phyloP scores from a whole-genome alignment of 371 early-diverging fungal genomes.

The Haplosporangium sp. region DNA sequence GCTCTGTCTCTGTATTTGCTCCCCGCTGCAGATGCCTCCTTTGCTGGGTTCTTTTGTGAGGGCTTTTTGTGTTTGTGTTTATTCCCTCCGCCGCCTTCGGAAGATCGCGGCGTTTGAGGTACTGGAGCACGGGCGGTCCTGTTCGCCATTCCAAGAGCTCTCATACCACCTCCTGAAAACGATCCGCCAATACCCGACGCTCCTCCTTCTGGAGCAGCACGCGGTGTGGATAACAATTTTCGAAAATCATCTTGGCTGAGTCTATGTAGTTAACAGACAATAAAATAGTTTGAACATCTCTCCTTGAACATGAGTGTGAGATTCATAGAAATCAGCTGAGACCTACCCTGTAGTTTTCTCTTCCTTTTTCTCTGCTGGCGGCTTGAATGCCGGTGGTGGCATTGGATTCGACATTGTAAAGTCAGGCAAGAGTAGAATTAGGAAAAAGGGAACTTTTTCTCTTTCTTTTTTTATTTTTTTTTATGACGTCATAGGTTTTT shows the following conservation, averaged over 20 bases:
- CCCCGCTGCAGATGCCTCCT: constrained; percentile 17
- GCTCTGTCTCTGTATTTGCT: constrained; percentile 89
- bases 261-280: constrained; percentile 40
- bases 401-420: constrained; percentile 46
- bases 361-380: constrained; percentile 41
- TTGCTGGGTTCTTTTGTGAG: constrained; percentile 27
- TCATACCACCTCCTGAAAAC: constrained; percentile 45
- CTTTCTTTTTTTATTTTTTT: too few species aligned
- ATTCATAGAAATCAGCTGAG: background rate
- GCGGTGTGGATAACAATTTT: constrained; percentile 81
- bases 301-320: background rate
- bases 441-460: too few species aligned
- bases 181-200: constrained; percentile 38
- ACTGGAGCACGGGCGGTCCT: constrained; percentile 58
- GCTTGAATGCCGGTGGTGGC: constrained; percentile 44
- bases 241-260: constrained; percentile 86
- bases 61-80: constrained; percentile 38
- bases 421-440: background rate
- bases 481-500: background rate
- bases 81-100: constrained; percentile 43
- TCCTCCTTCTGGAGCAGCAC: constrained; percentile 55
- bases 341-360: constrained; percentile 50
- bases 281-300: background rate
- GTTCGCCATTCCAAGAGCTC: constrained; percentile 51
- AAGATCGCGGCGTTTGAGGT: constrained; percentile 60